Percentiles rank a stretch among this genome's conserved stretches.
Evolutionary conservation across 805 yeast genomes (phyloP).

Genomic region (Saitoella complicata): DNA sequence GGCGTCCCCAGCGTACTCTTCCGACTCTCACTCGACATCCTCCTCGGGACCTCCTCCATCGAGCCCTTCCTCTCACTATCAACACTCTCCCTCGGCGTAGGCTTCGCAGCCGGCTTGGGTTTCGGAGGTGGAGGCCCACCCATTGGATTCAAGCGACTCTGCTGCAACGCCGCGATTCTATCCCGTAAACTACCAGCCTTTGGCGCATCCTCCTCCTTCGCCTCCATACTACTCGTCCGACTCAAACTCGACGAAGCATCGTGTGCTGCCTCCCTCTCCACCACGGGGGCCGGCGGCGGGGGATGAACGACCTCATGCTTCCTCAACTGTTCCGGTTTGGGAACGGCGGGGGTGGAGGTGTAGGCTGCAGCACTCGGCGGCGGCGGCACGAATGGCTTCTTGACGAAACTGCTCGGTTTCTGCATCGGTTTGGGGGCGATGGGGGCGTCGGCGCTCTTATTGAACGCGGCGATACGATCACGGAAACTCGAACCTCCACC

Average conservation of each 20-base stretch:
- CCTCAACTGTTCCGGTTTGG: constrained; percentile 1
- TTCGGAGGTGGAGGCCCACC: no score
- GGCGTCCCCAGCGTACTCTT: not conserved
- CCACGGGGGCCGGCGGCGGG: not conserved
- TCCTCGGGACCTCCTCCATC: not conserved
- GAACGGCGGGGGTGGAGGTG: constrained; percentile 7
- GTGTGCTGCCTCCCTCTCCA: not conserved
- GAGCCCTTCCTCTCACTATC: constrained; percentile 2
- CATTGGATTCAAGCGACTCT: constrained; percentile 51
- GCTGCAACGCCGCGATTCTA: constrained; percentile 68
- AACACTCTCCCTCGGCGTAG: constrained; percentile 4
- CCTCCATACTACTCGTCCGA: constrained; percentile 4
- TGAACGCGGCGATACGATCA: constrained; percentile 36
- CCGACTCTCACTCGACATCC: not conserved
- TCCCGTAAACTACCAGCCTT: constrained; percentile 58
- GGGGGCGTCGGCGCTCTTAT: constrained; percentile 26
- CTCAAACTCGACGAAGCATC: not conserved
- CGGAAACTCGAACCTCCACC: constrained; percentile 22
- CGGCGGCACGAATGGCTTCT: constrained; percentile 41
- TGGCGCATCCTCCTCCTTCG: constrained; percentile 8
- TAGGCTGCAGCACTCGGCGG: constrained; percentile 28
- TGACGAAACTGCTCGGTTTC: constrained; percentile 33
- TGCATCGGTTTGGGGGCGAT: constrained; percentile 24
- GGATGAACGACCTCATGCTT: not conserved
- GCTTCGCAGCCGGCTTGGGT: constrained; percentile 30